Conservation (phyloP, 805 yeast genomes). For the Schwanniomyces pseudopolymorphus region DNA sequence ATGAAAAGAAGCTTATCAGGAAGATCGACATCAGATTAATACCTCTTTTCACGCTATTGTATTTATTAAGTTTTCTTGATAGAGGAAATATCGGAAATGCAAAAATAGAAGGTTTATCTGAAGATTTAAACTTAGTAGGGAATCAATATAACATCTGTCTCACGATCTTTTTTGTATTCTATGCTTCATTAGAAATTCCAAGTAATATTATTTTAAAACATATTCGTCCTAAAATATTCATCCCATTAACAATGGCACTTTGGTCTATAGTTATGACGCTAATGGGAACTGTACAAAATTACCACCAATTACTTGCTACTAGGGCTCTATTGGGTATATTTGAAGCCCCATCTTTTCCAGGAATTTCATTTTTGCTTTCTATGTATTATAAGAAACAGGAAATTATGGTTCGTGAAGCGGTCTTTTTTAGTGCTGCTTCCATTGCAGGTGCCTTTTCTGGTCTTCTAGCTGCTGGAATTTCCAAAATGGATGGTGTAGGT, state of each 20-base stretch:
- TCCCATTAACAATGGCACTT: constrained; percentile 53
- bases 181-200: constrained; percentile 60
- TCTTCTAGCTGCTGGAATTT: constrained; percentile 18
- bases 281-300: constrained; percentile 46
- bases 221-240: constrained; percentile 62
- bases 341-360: constrained; percentile 73
- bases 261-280: constrained; percentile 60
- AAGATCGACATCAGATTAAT: constrained; percentile 55
- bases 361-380: constrained; percentile 59
- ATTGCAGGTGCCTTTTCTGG: constrained; percentile 37
- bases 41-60: constrained; percentile 57
- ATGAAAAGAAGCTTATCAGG: constrained; percentile 49
- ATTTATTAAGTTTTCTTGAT: constrained; percentile 61
- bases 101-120: constrained; percentile 53
- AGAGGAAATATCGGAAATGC: constrained; percentile 60
- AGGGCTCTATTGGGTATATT: constrained; percentile 54
- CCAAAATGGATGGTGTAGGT: constrained; percentile 12
- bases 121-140: constrained; percentile 53
- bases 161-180: constrained; percentile 52
- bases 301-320: constrained; percentile 44
- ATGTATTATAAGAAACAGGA: constrained; percentile 64
- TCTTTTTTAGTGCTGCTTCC: constrained; percentile 58
- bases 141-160: constrained; percentile 59
- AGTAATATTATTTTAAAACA: constrained; percentile 63
- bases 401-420: constrained; percentile 53